Base-by-base conservation (phyloP, 1,284 basidiomycete genomes). In the Puccinia sorghi region DNA sequence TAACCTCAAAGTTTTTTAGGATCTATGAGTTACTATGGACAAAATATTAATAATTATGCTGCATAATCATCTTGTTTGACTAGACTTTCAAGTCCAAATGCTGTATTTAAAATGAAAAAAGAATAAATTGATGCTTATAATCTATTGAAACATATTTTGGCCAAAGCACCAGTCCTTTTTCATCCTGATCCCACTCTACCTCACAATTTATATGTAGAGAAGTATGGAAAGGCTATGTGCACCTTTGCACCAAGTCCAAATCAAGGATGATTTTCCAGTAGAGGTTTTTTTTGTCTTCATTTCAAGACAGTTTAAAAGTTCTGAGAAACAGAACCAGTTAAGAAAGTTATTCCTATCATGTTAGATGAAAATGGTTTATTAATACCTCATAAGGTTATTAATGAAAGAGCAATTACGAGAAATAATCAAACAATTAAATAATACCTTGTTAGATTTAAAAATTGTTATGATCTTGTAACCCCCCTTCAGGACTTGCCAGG, bases 81-180 rank as follows among this genome's bases (percentile, higher is more conserved):
- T 37, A 12, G 20, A 12, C 63, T 66, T 32, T 41, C 5, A 6
- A 66, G 11, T 1, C 13, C n/a, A 2, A 39, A 39, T 22, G n/a
- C 37, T 32, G n/a, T 2, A 1, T 66, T 66, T 39, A 7, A 25
- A 4, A 32, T 66, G 37, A 66, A 9, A 0, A 39, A 32, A 0
- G 63, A 66, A 32, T 41, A 27, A 37, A 27, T 39, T 11, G 37
- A 66, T 39, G 63, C 63, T 25, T 66, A 43, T 12, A 39, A 66
- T 11, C 13, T 20, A 2, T 13, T 66, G 3, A 66, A 66, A 39
- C 8, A 66, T 5, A 12, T 32, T 13, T 27, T 66, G 2, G 41
- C 63, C 12, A 32, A 9, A 4, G 63, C 63, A 32, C 63, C 63
- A 46, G 11, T 46, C 2, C 15, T 46, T 12, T 46, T 46, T 12